Base-by-base conservation (phyloP, 805 yeast species). In the Cyberlindnera veronae region DNA sequence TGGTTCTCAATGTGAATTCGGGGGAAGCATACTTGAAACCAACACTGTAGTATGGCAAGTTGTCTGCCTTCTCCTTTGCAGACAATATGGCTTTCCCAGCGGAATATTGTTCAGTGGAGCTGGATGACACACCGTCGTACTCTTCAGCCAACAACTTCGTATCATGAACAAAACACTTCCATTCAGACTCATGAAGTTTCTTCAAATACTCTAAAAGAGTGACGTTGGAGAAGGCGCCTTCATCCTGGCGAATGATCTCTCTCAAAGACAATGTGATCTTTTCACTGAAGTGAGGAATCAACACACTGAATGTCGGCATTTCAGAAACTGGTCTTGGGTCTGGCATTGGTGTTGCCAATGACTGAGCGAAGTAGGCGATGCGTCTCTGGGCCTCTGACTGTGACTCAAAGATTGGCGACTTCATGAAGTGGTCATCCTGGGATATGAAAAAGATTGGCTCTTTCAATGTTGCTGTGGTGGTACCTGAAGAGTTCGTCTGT, bases 341-440 rank as follows among this genome's bases (percentile, higher is more conserved):
- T 1, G 87, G 84, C 67, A 88, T 82, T 1, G 95, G 91, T 0
- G 95, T 85, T 0, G 95, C 81, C 31, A 88, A 66, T 0, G 95
- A 86, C 55, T 88, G 95, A 0, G 96, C 96, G 69, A 88, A 88
- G 57, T 85, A 88, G 0, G 95, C 84, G 2, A 88, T 76, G 48
- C 96, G 71, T 53, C 96, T 68, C 55, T 81, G 81, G 0, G 95
- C 95, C 56, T 85, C 95, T 1, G 88, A 76, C 36, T 78, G 76
- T 1, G 74, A 59, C 18, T 77, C 77, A 50, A 82, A 76, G 14
- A 77, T 64, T 6, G 79, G 72, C 4, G 77, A 71, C 48, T 71
- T 77, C 49, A 77, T 70, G 6, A 82, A 67, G 26, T 80, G 81
- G 53, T 87, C 95, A 55, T 88, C 95, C 51, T 83, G 93, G 0